Base-by-base conservation (phyloP, 1,284 basidiomycete genomes). In the Lentinula novae-zelandiae region DNA sequence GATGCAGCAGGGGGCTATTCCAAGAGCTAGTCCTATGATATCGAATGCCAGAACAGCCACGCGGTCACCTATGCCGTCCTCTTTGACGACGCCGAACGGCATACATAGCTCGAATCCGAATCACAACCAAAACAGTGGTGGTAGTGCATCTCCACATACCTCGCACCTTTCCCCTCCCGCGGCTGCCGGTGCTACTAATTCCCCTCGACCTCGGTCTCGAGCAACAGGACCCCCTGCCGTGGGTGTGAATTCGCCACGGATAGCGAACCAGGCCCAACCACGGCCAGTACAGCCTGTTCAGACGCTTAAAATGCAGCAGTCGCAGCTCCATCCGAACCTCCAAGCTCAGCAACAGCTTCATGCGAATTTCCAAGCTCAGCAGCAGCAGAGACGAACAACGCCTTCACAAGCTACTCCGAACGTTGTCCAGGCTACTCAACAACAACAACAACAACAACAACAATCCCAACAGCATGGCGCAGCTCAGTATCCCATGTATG, bases 361-460 rank as follows among this genome's bases (percentile, higher is more conserved):
- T 34, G 10, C 36, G 36, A 34, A 40, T 9, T 36, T 27, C 27
- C 27, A 27, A 27, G 9, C 33, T 5, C 44, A 44, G 27, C 48
- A 50, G 49, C 42, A 50, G 42, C 49, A 56, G 22, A 55, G 53
- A 49, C 48, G 46, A 34, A 4, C 48, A 13, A 54, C 53, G 17
- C 39, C 31, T 38, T 22, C 48, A 36, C 46, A 50, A 8, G 12
- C 49, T 38, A 17, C 34, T 4, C 13, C 49, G 2, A 33, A 22
- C 10, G 1, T 34, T 31, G 40, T 42, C 8, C 15, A 46, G 17
- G 17, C 31, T 7, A 8, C 8, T 4, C 58, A 53, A 17, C 49
- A 53, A 15, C 58, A 60, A 15, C 48, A 13, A 12, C 58, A 53
- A 17, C 49, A 53, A 15, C 58, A 60, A 15, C 48, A 13, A 12